Evolutionary conservation across 495 filamentous ascomycete genomes (phyloP), one percentile per base, ranked within the genome.

Genomic region (Penicillium cataractarum): DNA sequence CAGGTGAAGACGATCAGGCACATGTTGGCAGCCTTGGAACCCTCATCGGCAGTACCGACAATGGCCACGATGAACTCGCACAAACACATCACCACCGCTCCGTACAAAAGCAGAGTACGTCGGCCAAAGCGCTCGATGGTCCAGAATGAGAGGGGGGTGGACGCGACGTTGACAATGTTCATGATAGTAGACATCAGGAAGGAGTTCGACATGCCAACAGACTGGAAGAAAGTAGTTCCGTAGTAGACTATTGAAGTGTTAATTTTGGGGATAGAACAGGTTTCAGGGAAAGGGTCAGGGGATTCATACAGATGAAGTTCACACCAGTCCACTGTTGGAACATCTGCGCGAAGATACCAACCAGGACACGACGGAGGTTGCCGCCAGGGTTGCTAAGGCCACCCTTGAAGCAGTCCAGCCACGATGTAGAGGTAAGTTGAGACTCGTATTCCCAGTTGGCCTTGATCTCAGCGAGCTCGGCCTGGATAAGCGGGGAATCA

Each of bases 401-500:
- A n/a, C 46, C 46, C 46, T 49, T 49, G 21, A 49, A 49, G 46
- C 46, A 49, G 26, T 26, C 46, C 21, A 49, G 21, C 46, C 21
- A 49, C 33, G 6, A 35, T 10, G 33, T 35, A 12, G 1, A 12
- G 33, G 33, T 35, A 12, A 35, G 33, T 35, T 35, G 33, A 35
- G 33, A 26, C 26, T 49, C 46, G 26, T 49, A 49, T 27, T 49
- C 46, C 21, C 17, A 22, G 46, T 49, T 49, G 4, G 89, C 88
- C 21, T 88, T 77, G 62, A 91, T 87, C 70, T 91, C 89, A 22
- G 86, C 84, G 15, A 91, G 74, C 71, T 91, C 89, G 40, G 86
- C 77, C 65, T 81, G 77, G 69, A 91, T 82, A 54, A 81, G 86
- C 7, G 83, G 83, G 26, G 86, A 29, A 13, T 35, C 33, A 35